A percentile compares a stretch with the other conserved stretches of the same genome.
phyloP scores from a whole-genome alignment of 1,284 basidiomycete genomes.

The Marasmius sp. region DNA sequence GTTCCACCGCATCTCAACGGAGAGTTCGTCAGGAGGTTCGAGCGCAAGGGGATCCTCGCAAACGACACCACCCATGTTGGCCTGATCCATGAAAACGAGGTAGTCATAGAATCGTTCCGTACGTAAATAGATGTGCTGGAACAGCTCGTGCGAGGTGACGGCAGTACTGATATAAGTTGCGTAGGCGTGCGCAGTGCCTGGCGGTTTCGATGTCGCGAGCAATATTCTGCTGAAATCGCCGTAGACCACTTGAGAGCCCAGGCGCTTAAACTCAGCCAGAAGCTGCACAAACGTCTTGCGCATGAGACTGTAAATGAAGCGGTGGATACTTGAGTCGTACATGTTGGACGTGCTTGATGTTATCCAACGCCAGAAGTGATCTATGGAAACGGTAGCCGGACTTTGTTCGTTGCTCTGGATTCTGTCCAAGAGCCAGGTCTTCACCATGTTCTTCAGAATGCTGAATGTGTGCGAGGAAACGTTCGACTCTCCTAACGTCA shows the following conservation, averaged over 20 bases:
- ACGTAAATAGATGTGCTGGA: slow-evolving; percentile 89
- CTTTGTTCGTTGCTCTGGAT: slow-evolving; percentile 64
- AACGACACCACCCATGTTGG: slow-evolving; percentile 91
- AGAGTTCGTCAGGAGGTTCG: slow-evolving; percentile 64
- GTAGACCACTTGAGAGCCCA: slow-evolving; percentile 92
- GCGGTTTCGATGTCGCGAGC: slow-evolving; percentile 93
- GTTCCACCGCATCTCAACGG: slow-evolving; percentile 94
- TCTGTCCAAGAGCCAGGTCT: slow-evolving; percentile 91
- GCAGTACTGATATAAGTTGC: slow-evolving; percentile 93
- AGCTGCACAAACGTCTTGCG: slow-evolving; percentile 97
- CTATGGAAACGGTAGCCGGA: slow-evolving; percentile 67
- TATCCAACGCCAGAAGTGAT: slow-evolving; percentile 99
- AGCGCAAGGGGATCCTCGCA: slow-evolving; percentile 75
- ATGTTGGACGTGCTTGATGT: slow-evolving; percentile 83
- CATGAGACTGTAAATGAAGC: slow-evolving; percentile 96
- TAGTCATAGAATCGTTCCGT: slow-evolving; percentile 95
- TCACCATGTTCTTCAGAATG: slow-evolving; percentile 88
- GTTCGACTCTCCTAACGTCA: slow-evolving; percentile 89
- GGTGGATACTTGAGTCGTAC: slow-evolving; percentile 93
- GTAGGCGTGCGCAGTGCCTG: slow-evolving; percentile 93
- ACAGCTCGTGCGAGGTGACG: slow-evolving; percentile 92
- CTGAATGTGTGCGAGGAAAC: slow-evolving; percentile 90
- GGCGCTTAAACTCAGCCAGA: slow-evolving; percentile 93
- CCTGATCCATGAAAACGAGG: slow-evolving; percentile 93
- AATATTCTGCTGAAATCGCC: slow-evolving; percentile 94